Evolutionary conservation across 1,139 yeast species (phyloP).

Genomic region (Candida albicans): DNA sequence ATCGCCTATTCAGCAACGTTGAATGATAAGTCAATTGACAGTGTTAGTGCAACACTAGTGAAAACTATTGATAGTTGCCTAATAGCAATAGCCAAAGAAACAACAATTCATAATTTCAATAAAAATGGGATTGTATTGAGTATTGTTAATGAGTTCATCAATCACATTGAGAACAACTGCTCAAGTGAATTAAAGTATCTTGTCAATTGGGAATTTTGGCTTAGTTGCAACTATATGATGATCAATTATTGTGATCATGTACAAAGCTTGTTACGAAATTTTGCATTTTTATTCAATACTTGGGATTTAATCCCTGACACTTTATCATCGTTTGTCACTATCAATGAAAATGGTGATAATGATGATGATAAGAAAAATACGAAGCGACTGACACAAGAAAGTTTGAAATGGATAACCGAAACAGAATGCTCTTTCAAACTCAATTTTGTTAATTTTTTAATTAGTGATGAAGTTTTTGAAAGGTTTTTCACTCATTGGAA

Average conservation of each 20-base stretch:
- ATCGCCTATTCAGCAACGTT: conserved; percentile 27
- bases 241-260: conserved; percentile 58
- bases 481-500: conserved; percentile 75
- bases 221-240: conserved; percentile 59
- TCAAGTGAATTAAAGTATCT: conserved; percentile 11
- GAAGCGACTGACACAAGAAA: background rate
- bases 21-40: conserved; percentile 11
- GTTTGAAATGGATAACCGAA: conserved; percentile 34
- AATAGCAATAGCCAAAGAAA: conserved; percentile 38
- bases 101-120: conserved; percentile 46
- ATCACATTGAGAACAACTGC: conserved; percentile 31
- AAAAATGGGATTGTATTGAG: conserved; percentile 48
- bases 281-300: conserved; percentile 67
- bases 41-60: conserved; percentile 20
- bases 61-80: conserved; percentile 31
- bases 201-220: conserved; percentile 79
- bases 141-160: conserved; percentile 46
- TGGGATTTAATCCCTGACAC: conserved; percentile 71
- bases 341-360: background rate
- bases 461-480: conserved; percentile 50
- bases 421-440: conserved; percentile 40
- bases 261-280: conserved; percentile 59
- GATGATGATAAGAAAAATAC: background rate
- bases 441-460: conserved; percentile 55
- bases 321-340: conserved; percentile 13